Conservation (phyloP, 2,329 filamentous ascomycete species). For the Drechslerella stenobrocha region DNA sequence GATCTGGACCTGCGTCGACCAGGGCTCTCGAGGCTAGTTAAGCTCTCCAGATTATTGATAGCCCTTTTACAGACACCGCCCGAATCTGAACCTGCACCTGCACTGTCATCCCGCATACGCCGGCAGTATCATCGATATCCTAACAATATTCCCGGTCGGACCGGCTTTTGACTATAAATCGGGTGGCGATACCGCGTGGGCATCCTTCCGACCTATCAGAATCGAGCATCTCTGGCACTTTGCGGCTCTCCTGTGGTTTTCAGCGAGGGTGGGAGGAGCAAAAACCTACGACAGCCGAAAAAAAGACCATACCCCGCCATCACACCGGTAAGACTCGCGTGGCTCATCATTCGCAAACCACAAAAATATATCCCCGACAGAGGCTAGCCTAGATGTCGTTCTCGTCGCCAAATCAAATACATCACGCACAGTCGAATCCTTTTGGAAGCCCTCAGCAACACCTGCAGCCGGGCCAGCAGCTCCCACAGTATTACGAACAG, state of each 20-base stretch:
- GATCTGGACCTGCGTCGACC: slow-evolving; percentile 10
- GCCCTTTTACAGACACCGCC: slow-evolving; percentile 5
- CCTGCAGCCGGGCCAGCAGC: slow-evolving; percentile 31
- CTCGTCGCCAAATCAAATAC: slow-evolving; percentile 36
- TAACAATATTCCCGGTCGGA: slow-evolving; percentile 39
- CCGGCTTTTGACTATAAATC: slow-evolving; percentile 16
- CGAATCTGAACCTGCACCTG: slow-evolving; percentile 19
- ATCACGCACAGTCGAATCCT: slow-evolving; percentile 27
- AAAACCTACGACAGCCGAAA: slow-evolving; percentile 27
- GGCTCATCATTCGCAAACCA: slow-evolving; percentile 21
- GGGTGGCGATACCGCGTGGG: neutral
- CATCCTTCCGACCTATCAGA: slow-evolving; percentile 34
- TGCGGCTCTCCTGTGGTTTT: slow-evolving; percentile 17
- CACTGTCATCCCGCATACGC: slow-evolving; percentile 36
- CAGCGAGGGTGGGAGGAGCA: slow-evolving; percentile 7
- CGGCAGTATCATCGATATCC: slow-evolving; percentile 28
- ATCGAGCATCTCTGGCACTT: slow-evolving; percentile 4
- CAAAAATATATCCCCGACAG: slow-evolving; percentile 3
- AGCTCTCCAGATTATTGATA: slow-evolving; percentile 16
- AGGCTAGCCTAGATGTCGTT: slow-evolving; percentile 34
- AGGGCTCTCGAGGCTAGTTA: neutral
- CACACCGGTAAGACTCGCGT: slow-evolving; percentile 29
- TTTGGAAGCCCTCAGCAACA: slow-evolving; percentile 34
- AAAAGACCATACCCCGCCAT: slow-evolving; percentile 33
- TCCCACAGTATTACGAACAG: slow-evolving; percentile 40